Evolutionary conservation across 176 grass and related monocot species (phyloP), one percentile per base, ranked within the genome.

Genomic region (Carex scoparia): DNA sequence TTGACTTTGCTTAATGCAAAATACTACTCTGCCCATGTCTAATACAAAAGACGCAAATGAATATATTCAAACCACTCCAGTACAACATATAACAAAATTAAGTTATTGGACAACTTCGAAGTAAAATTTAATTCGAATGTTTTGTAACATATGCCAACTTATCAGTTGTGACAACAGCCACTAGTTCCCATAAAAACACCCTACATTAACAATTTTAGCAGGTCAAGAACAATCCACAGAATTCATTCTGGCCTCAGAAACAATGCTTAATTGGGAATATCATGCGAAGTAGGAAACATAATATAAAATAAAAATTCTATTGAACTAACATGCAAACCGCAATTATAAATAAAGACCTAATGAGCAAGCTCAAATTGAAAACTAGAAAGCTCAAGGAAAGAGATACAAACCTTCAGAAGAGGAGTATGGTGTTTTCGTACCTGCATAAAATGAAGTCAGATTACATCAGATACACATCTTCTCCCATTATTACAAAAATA

Each of bases 381-480:
- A 88, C 60, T 28, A 28, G 12, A 79, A 69, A 16, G 2, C 4
- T 13, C 14, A 15, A n/a, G 71, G 48, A 80, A 75, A 87, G 46
- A 74, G 3, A 60, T 75, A 88, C 77, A 64, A 6, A 99, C 96
- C 96, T 95, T 99, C 84, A 99, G 73, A 94, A 99, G 84, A 88
- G 96, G 96, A 12, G 96, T 93, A 56, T 94, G 93, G 8, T 79
- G 91, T 79, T 91, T 92, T 61, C 80, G 81, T 63, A 95, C 93
- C 96, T 98, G 90, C 59, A 95, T 15, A 69, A 56, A 79, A 86
- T 49, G 56, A 15, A 74, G 30, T 76, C 51, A 53, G 81, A 18
- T 55, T 78, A 80, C 93, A 73, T 81, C 81, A 74, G 67, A 35
- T 83, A 11, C 48, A 40, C 7, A 3, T n/a, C 48, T 60, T 10